Conservation (phyloP, 495 filamentous ascomycete genomes). For the Aspergillus homomorphus region DNA sequence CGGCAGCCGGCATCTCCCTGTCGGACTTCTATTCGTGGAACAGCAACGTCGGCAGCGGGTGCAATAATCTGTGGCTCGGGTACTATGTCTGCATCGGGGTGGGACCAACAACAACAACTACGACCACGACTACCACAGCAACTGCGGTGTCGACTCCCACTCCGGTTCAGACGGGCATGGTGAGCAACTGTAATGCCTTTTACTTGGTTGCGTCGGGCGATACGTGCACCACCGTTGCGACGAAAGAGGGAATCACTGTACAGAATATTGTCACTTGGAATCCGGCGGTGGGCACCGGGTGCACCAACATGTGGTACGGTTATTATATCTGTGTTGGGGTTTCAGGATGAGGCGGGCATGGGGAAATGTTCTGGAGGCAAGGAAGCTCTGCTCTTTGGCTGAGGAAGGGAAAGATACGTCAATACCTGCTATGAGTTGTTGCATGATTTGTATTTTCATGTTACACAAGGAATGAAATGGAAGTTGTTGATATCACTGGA, state of each 20-base stretch:
- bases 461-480: neutral
- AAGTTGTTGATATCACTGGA: neutral
- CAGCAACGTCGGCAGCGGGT: slow-evolving; percentile 15
- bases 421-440: neutral
- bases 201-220: slow-evolving; percentile 2
- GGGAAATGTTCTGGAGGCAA: neutral
- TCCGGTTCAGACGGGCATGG: slow-evolving; percentile 5
- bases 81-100: slow-evolving; percentile 10
- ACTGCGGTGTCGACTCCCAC: neutral
- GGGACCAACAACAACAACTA: neutral
- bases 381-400: neutral
- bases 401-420: neutral
- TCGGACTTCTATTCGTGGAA: slow-evolving; percentile 20
- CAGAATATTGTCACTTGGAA: slow-evolving; percentile 2
- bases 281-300: neutral
- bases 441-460: neutral
- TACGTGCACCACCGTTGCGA: slow-evolving; percentile 1
- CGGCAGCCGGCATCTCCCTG: slow-evolving; percentile 11
- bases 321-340: slow-evolving; percentile 7
- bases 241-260: neutral
- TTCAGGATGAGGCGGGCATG: neutral
- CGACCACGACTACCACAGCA: neutral
- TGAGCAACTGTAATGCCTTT: slow-evolving; percentile 1
- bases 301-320: slow-evolving; percentile 1
- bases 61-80: slow-evolving; percentile 1